These are phyloP conservation scores for Allium cepa DNA, from an alignment of 106 monocot genomes.

Conservation along the genomic window DNA sequence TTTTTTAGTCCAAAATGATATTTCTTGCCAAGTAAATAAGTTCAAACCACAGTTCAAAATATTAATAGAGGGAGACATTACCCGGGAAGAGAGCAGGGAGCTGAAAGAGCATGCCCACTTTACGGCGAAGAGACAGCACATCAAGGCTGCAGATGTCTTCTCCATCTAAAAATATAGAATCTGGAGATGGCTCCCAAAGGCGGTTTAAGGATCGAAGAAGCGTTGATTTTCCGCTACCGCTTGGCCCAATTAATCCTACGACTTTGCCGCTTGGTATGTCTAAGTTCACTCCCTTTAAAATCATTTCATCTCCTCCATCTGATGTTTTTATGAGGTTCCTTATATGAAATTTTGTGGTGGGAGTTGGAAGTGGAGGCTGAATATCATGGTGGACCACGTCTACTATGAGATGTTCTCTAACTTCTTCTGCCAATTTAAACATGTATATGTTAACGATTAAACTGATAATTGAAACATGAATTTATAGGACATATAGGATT, in stretches of 20 bases:
- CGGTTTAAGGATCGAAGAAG: slow-evolving; percentile 83
- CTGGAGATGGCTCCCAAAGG: slow-evolving; percentile 74
- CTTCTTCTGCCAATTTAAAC: slow-evolving; percentile 5
- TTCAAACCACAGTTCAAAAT: background rate
- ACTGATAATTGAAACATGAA: too few relatives aligned
- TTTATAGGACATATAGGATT: too few relatives aligned
- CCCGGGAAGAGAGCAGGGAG: slow-evolving; percentile 79
- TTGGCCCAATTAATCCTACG: slow-evolving; percentile 82
- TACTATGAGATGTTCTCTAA: slow-evolving; percentile 1
- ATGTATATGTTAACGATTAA: background rate
- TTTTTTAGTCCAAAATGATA: background rate
- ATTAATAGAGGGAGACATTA: background rate
- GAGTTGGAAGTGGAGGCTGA: background rate
- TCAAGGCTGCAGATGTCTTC: slow-evolving; percentile 54
- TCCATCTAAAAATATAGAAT: slow-evolving; percentile 67
- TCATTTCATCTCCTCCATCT: slow-evolving; percentile 35
- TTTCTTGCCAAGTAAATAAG: background rate
- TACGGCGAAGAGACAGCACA: slow-evolving; percentile 68
- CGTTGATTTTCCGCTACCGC: slow-evolving; percentile 92
- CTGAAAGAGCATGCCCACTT: slow-evolving; percentile 73
- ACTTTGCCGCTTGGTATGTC: slow-evolving; percentile 51
- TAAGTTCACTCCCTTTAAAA: slow-evolving; percentile 43
- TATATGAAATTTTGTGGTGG: slow-evolving; percentile 35
- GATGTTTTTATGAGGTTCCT: slow-evolving; percentile 27
- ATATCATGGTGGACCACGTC: background rate